A percentile compares a stretch with the other conserved stretches of the same genome.
These are phyloP conservation scores for Trichoderma breve DNA, from an alignment of 2,329 filamentous ascomycete genomes.

Conservation along the genomic window DNA sequence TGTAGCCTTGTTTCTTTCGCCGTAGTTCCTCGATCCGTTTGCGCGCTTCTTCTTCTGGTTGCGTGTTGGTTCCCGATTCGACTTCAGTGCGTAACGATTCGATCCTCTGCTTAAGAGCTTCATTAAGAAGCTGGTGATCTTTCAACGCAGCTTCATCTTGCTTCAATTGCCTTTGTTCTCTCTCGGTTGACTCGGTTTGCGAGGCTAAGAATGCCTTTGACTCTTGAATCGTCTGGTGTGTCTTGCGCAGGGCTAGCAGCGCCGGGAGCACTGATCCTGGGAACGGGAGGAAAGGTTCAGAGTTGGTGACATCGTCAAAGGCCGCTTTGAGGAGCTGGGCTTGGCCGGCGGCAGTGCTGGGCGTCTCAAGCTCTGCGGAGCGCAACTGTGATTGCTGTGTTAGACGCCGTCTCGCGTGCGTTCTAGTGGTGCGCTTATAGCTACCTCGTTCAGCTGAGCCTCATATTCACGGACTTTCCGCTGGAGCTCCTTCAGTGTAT, in stretches of 20 bases:
- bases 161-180: constrained; percentile 48
- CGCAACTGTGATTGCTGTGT: constrained; percentile 28
- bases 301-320: constrained; percentile 61
- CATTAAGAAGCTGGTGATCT: constrained; percentile 56
- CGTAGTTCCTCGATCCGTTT: constrained; percentile 62
- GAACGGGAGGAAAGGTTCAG: constrained; percentile 64
- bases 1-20: constrained; percentile 58
- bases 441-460: constrained; percentile 47
- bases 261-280: constrained; percentile 67
- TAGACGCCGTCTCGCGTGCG: background rate
- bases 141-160: constrained; percentile 49
- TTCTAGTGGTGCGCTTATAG: background rate
- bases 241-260: constrained; percentile 67
- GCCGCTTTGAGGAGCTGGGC: constrained; percentile 57
- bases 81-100: constrained; percentile 56
- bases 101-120: constrained; percentile 57
- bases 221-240: constrained; percentile 62
- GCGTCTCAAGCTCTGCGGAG: constrained; percentile 25
- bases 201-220: constrained; percentile 58
- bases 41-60: constrained; percentile 58
- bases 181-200: constrained; percentile 43
- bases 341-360: constrained; percentile 33
- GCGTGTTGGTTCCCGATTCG: constrained; percentile 55
- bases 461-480: constrained; percentile 55
- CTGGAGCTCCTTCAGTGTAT: constrained; percentile 67